A percentile compares a stretch with the other conserved stretches of the same genome.
These are phyloP conservation scores for Akanthomyces muscarius DNA, from an alignment of 2,329 filamentous ascomycete species.

Conservation along the genomic window DNA sequence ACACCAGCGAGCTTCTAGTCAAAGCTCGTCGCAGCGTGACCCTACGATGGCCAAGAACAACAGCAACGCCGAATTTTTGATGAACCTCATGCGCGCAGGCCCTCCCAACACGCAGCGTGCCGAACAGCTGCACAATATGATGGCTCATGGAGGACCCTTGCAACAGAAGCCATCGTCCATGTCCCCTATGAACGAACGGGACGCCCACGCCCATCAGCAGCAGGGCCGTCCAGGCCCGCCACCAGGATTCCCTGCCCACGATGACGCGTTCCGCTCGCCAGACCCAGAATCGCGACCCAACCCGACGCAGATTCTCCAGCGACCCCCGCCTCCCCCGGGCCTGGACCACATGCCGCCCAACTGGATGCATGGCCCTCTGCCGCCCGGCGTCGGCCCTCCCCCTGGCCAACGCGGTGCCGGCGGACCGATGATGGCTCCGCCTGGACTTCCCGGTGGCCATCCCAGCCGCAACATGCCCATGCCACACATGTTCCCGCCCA, in stretches of 20 bases:
- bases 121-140: constrained; percentile 45
- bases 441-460: constrained; percentile 43
- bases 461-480: constrained; percentile 45
- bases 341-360: constrained; percentile 57
- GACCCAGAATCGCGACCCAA: constrained; percentile 45
- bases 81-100: constrained; percentile 68
- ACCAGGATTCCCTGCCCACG: constrained; percentile 45
- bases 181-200: constrained; percentile 12
- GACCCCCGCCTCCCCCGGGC: constrained; percentile 53
- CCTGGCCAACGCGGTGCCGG: constrained; percentile 27
- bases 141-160: constrained; percentile 33
- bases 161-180: constrained; percentile 17
- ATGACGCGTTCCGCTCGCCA: constrained; percentile 45
- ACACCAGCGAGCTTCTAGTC: constrained; percentile 53
- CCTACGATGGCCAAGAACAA: constrained; percentile 44
- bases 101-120: constrained; percentile 47
- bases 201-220: constrained; percentile 27
- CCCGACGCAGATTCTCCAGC: constrained; percentile 62
- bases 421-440: constrained; percentile 58
- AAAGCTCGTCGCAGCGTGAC: constrained; percentile 45
- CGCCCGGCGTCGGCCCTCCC: constrained; percentile 26
- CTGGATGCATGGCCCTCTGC: constrained; percentile 48
- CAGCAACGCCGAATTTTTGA: constrained; percentile 76
- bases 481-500: constrained; percentile 59
- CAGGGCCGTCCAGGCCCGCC: constrained; percentile 44